These are phyloP conservation scores for Pyrenophora tritici-repentis DNA, from an alignment of 2,329 filamentous ascomycete species.

Conservation along the genomic window DNA sequence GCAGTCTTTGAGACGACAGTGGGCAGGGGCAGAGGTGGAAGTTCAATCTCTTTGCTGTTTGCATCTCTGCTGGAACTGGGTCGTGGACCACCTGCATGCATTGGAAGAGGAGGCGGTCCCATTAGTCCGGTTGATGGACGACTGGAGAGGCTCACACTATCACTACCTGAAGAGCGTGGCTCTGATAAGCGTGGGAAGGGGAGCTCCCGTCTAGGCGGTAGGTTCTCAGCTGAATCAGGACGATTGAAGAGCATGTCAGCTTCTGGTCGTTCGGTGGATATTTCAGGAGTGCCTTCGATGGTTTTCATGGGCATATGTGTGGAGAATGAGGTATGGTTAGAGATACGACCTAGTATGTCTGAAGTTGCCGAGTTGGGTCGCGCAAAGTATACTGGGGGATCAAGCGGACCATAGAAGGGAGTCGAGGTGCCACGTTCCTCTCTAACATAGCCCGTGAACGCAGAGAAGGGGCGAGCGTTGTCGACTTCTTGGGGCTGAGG, in stretches of 20 bases:
- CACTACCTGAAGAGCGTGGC: conserved; percentile 32
- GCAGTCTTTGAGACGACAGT: conserved; percentile 28
- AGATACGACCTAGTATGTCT: conserved; percentile 10
- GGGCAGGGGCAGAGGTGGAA: conserved; percentile 46
- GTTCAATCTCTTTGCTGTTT: conserved; percentile 24
- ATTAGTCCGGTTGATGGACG: conserved; percentile 30
- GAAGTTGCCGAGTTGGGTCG: conserved; percentile 32
- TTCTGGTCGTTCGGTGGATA: conserved; percentile 18
- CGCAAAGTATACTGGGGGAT: conserved; percentile 34
- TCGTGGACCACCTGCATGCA: conserved; percentile 19
- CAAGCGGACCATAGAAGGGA: conserved; percentile 19
- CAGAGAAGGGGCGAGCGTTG: conserved; percentile 24
- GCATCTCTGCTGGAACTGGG: conserved; percentile 25
- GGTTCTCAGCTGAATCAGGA: conserved; percentile 17
- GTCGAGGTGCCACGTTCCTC: background rate
- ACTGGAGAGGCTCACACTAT: conserved; percentile 27
- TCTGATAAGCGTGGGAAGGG: conserved; percentile 46
- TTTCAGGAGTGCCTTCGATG: conserved; percentile 9
- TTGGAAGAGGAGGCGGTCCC: conserved; percentile 44
- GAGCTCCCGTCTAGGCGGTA: conserved; percentile 48
- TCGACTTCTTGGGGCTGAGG: conserved; percentile 17
- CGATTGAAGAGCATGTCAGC: conserved; percentile 24
- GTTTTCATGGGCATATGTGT: conserved; percentile 4
- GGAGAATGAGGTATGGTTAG: background rate
- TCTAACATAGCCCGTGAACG: conserved; percentile 10